Percentiles rank a stretch among this genome's conserved stretches.
Evolutionary conservation across 1,284 basidiomycete species (phyloP).

Genomic region (Cryptococcus sp.): DNA sequence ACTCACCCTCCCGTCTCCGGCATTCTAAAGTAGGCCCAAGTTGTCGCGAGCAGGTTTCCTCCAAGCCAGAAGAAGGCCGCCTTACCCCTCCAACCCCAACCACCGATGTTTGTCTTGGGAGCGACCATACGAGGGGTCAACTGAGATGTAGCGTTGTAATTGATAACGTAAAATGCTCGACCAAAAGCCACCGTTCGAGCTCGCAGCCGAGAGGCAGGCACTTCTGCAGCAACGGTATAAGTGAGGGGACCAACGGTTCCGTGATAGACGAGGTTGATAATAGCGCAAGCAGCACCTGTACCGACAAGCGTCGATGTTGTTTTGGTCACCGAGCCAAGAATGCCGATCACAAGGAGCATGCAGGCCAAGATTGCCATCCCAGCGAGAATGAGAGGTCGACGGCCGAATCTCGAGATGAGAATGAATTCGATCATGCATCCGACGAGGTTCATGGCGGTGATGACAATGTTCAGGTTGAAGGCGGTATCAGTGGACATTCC

Average conservation of each 20-base stretch:
- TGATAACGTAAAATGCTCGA: slow-evolving; percentile 46
- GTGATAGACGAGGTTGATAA: slow-evolving; percentile 40
- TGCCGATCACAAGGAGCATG: slow-evolving; percentile 44
- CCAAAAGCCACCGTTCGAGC: slow-evolving; percentile 47
- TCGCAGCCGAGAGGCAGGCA: slow-evolving; percentile 48
- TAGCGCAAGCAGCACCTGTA: background rate
- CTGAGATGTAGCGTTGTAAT: slow-evolving; percentile 11
- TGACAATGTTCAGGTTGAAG: slow-evolving; percentile 36
- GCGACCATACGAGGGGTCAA: slow-evolving; percentile 7
- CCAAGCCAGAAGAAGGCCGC: slow-evolving; percentile 42
- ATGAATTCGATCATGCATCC: slow-evolving; percentile 42
- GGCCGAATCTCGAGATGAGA: slow-evolving; percentile 33
- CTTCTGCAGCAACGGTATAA: slow-evolving; percentile 49
- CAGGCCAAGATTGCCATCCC: slow-evolving; percentile 40
- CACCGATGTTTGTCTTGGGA: slow-evolving; percentile 9
- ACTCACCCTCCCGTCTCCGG: slow-evolving; percentile 44
- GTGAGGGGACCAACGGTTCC: slow-evolving; percentile 46
- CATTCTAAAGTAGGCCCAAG: slow-evolving; percentile 21
- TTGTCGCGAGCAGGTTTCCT: background rate
- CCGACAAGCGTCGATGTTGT: background rate
- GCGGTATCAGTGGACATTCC: slow-evolving; percentile 31
- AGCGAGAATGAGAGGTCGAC: slow-evolving; percentile 43
- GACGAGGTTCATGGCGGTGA: slow-evolving; percentile 26
- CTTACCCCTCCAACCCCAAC: slow-evolving; percentile 23
- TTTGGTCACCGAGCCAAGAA: slow-evolving; percentile 24